Evolutionary conservation across 768 basidiomycete species (phyloP).

Genomic region (Leccinum imitatum): DNA sequence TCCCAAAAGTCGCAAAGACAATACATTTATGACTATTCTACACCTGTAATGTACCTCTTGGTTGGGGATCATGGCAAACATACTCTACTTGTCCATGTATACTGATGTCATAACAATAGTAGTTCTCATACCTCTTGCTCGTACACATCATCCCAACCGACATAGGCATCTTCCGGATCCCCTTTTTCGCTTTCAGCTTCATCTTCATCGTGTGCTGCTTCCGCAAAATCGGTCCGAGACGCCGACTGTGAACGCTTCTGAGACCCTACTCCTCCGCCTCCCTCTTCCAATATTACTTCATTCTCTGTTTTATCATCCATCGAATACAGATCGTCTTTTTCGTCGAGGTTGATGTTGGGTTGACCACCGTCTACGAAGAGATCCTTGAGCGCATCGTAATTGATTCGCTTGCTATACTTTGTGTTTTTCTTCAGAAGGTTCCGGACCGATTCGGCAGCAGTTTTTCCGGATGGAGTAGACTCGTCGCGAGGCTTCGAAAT

Average conservation of each 20-base stretch:
- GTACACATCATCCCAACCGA: constrained; percentile 53
- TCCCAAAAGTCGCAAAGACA: constrained; percentile 25
- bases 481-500: constrained; percentile 69
- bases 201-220: constrained; percentile 12
- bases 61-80: constrained; percentile 4
- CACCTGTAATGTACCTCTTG: constrained; percentile 19
- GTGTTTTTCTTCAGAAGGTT: constrained; percentile 78
- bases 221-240: constrained; percentile 6
- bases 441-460: constrained; percentile 35
- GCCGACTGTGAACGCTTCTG: constrained; percentile 35
- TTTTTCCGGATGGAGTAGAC: constrained; percentile 47
- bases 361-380: constrained; percentile 56
- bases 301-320: constrained; percentile 51
- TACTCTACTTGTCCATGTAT: constrained; percentile 1
- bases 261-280: constrained; percentile 37
- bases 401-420: constrained; percentile 90
- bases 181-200: constrained; percentile 42
- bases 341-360: constrained; percentile 34
- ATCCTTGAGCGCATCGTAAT: constrained; percentile 85
- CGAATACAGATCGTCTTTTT: constrained; percentile 51
- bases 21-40: constrained; percentile 32
- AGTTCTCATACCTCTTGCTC: constrained; percentile 62
- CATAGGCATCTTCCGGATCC: constrained; percentile 31
- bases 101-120: background rate
- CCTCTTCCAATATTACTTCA: constrained; percentile 38